Percentiles rank a stretch among this genome's conserved stretches.
These are phyloP conservation scores for Ustilago xerochloae DNA, from an alignment of 1,284 basidiomycete genomes.

Conservation along the genomic window DNA sequence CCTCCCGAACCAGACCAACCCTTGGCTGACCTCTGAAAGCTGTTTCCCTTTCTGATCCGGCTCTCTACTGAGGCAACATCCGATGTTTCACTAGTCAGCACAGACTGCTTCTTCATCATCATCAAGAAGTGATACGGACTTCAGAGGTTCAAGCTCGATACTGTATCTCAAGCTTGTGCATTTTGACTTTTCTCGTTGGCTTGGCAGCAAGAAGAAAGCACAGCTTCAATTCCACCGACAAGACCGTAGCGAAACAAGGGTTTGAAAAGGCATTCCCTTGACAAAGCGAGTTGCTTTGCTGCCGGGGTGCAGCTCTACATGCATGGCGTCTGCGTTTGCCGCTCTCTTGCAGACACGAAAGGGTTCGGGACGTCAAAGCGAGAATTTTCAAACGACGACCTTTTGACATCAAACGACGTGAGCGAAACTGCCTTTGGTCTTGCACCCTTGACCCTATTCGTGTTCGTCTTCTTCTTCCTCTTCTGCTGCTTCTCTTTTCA, in stretches of 20 bases:
- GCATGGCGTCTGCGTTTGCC: background rate
- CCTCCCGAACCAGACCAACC: no score
- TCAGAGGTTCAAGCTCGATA: no score
- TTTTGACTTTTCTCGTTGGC: no score
- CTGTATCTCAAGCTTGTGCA: no score
- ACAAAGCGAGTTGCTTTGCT: background rate
- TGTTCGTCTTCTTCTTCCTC: background rate
- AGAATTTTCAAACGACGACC: no score
- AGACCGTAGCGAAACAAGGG: background rate
- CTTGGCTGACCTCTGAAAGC: no score
- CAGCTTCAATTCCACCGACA: no score
- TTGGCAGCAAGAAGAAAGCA: background rate
- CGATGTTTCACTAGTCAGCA: background rate
- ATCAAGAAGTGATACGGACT: background rate
- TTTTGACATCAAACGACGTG: no score
- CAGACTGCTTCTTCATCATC: background rate
- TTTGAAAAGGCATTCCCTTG: background rate
- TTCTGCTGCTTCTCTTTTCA: background rate
- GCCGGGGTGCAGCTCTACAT: background rate
- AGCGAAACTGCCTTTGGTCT: background rate
- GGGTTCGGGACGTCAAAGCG: background rate
- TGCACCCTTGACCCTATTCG: background rate
- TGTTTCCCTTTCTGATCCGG: background rate
- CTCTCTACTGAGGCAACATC: background rate
- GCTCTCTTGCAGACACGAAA: background rate